These are phyloP conservation scores for Capsella bursapastoris DNA, from an alignment of 345 rosid species.

Conservation along the genomic window DNA sequence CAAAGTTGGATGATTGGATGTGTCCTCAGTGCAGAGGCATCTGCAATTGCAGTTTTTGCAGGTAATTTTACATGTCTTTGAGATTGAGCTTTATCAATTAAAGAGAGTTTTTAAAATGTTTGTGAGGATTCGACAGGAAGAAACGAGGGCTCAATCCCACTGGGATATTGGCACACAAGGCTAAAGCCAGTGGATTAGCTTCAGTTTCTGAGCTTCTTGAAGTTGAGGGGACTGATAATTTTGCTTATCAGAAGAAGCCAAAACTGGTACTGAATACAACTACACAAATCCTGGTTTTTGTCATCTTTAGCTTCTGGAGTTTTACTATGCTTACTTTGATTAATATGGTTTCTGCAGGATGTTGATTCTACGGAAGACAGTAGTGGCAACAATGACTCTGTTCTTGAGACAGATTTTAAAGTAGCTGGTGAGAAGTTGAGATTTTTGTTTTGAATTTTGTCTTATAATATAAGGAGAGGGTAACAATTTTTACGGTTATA, in stretches of 20 bases:
- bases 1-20: constrained; percentile 35
- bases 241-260: constrained; percentile 31
- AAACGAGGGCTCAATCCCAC: constrained; percentile 3
- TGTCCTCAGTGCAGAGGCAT: constrained; percentile 33
- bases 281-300: background rate
- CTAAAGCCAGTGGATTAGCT: constrained; percentile 57
- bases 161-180: constrained; percentile 1
- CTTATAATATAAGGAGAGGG: background rate
- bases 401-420: background rate
- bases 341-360: background rate
- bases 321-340: background rate
- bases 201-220: constrained; percentile 74
- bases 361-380: constrained; percentile 37
- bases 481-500: background rate
- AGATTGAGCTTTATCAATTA: constrained; percentile 1
- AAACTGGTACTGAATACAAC: constrained; percentile 33
- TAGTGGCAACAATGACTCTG: background rate
- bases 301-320: background rate
- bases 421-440: constrained; percentile 2
- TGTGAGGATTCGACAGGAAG: background rate
- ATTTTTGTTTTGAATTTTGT: background rate
- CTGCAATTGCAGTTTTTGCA: constrained; percentile 37
- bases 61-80: constrained; percentile 8
- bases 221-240: constrained; percentile 50
- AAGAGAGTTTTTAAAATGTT: background rate